These are phyloP conservation scores for Yarrowia sp. DNA, from an alignment of 805 yeast genomes.

Conservation along the genomic window DNA sequence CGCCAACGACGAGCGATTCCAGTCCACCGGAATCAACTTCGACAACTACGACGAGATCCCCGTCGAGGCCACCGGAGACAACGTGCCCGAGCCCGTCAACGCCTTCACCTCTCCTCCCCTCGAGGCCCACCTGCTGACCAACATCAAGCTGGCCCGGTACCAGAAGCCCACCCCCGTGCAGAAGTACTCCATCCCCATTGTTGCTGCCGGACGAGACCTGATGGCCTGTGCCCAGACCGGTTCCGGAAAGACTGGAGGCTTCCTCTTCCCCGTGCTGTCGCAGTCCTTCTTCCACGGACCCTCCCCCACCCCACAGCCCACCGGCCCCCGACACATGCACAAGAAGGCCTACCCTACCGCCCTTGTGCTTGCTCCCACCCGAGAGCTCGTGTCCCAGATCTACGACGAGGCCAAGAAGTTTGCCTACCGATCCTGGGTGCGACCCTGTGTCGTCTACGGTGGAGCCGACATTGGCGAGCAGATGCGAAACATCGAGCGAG, in stretches of 20 bases:
- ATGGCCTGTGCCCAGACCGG: conserved; percentile 99
- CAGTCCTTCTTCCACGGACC: conserved; percentile 91
- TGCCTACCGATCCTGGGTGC: conserved; percentile 97
- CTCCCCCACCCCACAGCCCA: conserved; percentile 50
- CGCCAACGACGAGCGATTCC: conserved; percentile 65
- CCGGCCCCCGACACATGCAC: conserved; percentile 37
- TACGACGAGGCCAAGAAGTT: conserved; percentile 94
- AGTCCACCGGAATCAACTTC: conserved; percentile 95
- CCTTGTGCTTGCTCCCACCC: conserved; percentile 95
- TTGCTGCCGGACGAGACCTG: conserved; percentile 83
- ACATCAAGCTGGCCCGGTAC: conserved; percentile 84
- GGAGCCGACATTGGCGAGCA: conserved; percentile 93
- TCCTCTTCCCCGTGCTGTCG: conserved; percentile 94
- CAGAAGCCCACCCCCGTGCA: conserved; percentile 96
- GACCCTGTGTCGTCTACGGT: conserved; percentile 95
- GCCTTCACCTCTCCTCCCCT: conserved; percentile 90
- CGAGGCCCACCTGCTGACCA: conserved; percentile 79
- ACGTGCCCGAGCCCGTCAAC: conserved; percentile 90
- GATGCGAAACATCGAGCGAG: conserved; percentile 82
- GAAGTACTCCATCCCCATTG: conserved; percentile 89
- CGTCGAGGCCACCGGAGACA: conserved; percentile 94
- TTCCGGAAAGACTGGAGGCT: conserved; percentile 99
- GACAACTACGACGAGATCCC: conserved; percentile 99
- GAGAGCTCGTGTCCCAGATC: conserved; percentile 97
- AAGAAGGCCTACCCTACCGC: conserved; percentile 92